phyloP scores from a whole-genome alignment of 108 stramenopile species.

The Cyclostephanos tholiformis region DNA sequence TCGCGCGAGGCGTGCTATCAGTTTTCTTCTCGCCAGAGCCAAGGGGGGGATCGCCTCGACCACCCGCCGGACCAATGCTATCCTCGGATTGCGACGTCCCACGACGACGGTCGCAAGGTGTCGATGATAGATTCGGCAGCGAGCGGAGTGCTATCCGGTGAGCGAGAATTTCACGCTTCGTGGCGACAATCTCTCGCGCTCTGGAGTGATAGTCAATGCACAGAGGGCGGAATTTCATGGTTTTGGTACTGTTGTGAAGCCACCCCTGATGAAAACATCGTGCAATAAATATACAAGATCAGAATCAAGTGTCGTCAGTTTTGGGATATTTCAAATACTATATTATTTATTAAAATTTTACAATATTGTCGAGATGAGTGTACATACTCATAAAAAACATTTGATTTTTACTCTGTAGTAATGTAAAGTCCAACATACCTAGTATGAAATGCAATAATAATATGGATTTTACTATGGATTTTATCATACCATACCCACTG shows the following conservation, averaged over 20 bases:
- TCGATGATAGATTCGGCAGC: slow-evolving; percentile 23
- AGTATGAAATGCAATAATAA: too few relatives aligned
- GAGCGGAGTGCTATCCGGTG: slow-evolving; percentile 20
- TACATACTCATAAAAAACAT: too few relatives aligned
- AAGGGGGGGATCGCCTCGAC: not conserved
- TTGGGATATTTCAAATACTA: too few relatives aligned
- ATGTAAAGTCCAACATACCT: too few relatives aligned
- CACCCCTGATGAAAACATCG: not conserved
- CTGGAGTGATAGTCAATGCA: slow-evolving; percentile 58
- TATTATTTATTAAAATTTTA: too few relatives aligned
- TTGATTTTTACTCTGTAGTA: too few relatives aligned
- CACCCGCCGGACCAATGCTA: slow-evolving; percentile 9
- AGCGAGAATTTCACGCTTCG: slow-evolving; percentile 19
- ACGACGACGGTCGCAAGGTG: slow-evolving; percentile 4
- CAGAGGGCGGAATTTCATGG: slow-evolving; percentile 63
- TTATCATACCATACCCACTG: too few relatives aligned
- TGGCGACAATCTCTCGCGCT: slow-evolving; percentile 42
- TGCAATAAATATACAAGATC: not conserved
- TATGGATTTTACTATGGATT: too few relatives aligned
- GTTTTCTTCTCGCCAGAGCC: not conserved
- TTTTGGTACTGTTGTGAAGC: not conserved
- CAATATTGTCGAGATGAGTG: too few relatives aligned
- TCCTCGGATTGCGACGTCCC: not conserved
- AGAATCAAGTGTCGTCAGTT: not conserved
- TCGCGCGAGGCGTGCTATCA: not conserved